Evolutionary conservation across 202 grass and related monocot genomes (phyloP).

Genomic region (Setaria italica): DNA sequence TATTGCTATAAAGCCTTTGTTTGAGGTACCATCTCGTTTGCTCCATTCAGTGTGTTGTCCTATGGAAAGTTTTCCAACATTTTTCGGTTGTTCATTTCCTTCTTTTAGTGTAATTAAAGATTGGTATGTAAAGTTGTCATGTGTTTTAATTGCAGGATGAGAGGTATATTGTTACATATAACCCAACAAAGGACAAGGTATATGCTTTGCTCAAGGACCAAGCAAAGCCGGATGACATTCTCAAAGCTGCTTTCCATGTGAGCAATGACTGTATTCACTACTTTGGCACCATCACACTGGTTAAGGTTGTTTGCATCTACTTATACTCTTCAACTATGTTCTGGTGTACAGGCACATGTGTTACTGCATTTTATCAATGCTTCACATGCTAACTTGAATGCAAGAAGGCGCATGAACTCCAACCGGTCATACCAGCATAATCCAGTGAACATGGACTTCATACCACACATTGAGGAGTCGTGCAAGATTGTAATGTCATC

Average conservation of each 20-base stretch:
- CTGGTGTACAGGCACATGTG: slow-evolving; percentile 79
- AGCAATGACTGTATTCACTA: slow-evolving; percentile 34
- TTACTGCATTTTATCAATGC: slow-evolving; percentile 89
- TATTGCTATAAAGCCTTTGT: slow-evolving; percentile 78
- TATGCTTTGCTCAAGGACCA: slow-evolving; percentile 98
- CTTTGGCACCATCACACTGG: slow-evolving; percentile 4
- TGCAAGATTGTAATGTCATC: slow-evolving; percentile 94
- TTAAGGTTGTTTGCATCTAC: slow-evolving; percentile 11
- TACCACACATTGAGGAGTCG: slow-evolving; percentile 86
- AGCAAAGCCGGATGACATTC: slow-evolving; percentile 94
- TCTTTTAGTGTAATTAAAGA: slow-evolving; percentile 25
- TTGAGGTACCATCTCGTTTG: slow-evolving; percentile 64
- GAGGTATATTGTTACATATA: slow-evolving; percentile 96
- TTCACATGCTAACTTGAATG: slow-evolving; percentile 71
- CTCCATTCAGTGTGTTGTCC: slow-evolving; percentile 15
- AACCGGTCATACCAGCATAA: slow-evolving; percentile 49
- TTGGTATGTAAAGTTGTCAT: neutral
- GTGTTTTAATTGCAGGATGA: slow-evolving; percentile 65
- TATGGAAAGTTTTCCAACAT: neutral
- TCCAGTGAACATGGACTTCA: slow-evolving; percentile 70
- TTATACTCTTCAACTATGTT: slow-evolving; percentile 12
- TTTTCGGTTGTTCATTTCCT: neutral
- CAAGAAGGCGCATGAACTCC: slow-evolving; percentile 60
- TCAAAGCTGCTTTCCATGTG: slow-evolving; percentile 98
- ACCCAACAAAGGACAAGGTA: slow-evolving; percentile 94